phyloP scores from a whole-genome alignment of 768 basidiomycete genomes.

The Auricularia auricula-judae region DNA sequence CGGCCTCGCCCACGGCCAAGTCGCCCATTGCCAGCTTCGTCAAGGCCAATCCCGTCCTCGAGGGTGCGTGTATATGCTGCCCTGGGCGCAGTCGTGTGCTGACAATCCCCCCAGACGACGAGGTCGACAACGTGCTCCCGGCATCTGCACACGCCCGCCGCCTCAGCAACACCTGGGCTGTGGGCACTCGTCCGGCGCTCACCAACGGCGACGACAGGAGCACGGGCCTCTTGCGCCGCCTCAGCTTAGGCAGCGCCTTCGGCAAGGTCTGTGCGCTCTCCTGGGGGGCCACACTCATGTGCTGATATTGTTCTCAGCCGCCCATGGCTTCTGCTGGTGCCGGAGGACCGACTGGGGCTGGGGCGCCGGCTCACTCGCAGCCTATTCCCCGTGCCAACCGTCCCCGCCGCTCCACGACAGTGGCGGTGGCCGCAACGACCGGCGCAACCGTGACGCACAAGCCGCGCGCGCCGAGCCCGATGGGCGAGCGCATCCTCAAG shows the following conservation, averaged over 20 bases:
- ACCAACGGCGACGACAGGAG: slow-evolving; percentile 49
- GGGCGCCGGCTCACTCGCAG: slow-evolving; percentile 12
- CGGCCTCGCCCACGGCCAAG: slow-evolving; percentile 45
- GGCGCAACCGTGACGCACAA: slow-evolving; percentile 24
- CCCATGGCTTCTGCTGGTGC: slow-evolving; percentile 2
- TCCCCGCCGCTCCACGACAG: slow-evolving; percentile 43
- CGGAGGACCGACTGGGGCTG: neutral
- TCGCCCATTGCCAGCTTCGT: slow-evolving; percentile 35
- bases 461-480: slow-evolving; percentile 61
- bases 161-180: slow-evolving; percentile 39
- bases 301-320: slow-evolving; percentile 3
- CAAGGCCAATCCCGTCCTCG: slow-evolving; percentile 48
- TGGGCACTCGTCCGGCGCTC: slow-evolving; percentile 10
- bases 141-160: slow-evolving; percentile 44
- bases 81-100: neutral
- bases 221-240: slow-evolving; percentile 57
- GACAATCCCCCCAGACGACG: slow-evolving; percentile 19
- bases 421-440: slow-evolving; percentile 26
- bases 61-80: slow-evolving; percentile 34
- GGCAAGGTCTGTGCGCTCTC: slow-evolving; percentile 30
- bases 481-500: slow-evolving; percentile 86
- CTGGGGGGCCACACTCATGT: too few relatives aligned
- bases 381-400: slow-evolving; percentile 25
- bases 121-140: slow-evolving; percentile 28
- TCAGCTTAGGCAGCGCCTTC: slow-evolving; percentile 56